Evolutionary conservation across 2,329 filamentous ascomycete species (phyloP).

Genomic region (Emmonsiellopsis sp.): DNA sequence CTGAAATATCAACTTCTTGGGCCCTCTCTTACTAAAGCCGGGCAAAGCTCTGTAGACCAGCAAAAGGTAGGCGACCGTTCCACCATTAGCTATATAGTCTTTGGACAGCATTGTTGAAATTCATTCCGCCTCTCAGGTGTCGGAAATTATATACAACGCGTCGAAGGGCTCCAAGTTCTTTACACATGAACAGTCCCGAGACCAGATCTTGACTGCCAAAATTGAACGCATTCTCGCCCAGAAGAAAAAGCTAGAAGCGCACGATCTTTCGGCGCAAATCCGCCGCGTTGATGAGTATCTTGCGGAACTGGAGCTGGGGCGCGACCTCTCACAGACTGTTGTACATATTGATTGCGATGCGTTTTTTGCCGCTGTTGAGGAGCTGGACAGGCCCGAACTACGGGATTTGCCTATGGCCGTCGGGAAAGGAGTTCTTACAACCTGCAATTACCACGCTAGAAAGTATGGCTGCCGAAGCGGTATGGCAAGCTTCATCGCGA

Average conservation of each 20-base stretch:
- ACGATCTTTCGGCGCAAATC: conserved; percentile 63
- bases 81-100: neutral
- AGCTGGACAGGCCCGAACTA: conserved; percentile 71
- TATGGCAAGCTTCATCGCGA: conserved; percentile 93
- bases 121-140: conserved; percentile 49
- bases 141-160: conserved; percentile 92
- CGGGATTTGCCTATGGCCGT: conserved; percentile 85
- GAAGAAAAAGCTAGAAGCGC: conserved; percentile 64
- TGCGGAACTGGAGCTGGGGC: conserved; percentile 62
- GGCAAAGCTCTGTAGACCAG: conserved; percentile 89
- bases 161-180: conserved; percentile 97
- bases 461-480: conserved; percentile 86
- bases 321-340: conserved; percentile 75
- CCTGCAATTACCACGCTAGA: conserved; percentile 80
- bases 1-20: conserved; percentile 86
- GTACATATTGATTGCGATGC: conserved; percentile 96
- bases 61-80: conserved; percentile 48
- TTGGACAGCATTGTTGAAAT: neutral
- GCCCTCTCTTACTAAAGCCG: conserved; percentile 85
- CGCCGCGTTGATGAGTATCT: conserved; percentile 74
- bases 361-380: conserved; percentile 93
- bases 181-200: conserved; percentile 75
- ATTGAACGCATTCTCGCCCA: conserved; percentile 69
- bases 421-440: conserved; percentile 61
- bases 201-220: conserved; percentile 74